Evolutionary conservation across 1,139 yeast genomes (phyloP).

Genomic region (Geotrichum australiense): DNA sequence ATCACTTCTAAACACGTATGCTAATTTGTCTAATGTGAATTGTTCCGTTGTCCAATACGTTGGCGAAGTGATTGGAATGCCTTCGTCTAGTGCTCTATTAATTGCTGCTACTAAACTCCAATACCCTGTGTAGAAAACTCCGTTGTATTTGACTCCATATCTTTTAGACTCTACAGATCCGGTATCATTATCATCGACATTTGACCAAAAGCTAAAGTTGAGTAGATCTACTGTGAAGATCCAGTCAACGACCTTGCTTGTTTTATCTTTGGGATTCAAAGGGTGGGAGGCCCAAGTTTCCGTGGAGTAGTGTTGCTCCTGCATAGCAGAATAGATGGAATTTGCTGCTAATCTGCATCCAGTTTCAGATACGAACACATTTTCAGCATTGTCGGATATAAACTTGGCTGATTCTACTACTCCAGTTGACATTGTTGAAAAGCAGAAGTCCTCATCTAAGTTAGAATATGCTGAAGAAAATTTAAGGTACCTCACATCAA

Average conservation of each 20-base stretch:
- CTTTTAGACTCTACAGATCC: constrained; percentile 31
- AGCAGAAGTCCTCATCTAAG: too few species aligned
- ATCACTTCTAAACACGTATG: constrained; percentile 30
- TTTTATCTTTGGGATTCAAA: constrained; percentile 31
- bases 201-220: constrained; percentile 41
- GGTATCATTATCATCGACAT: constrained; percentile 31
- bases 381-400: constrained; percentile 12
- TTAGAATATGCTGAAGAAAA: not conserved
- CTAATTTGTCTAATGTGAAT: constrained; percentile 26
- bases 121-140: constrained; percentile 37
- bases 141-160: constrained; percentile 34
- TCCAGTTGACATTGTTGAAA: constrained; percentile 11
- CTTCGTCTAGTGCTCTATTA: constrained; percentile 37
- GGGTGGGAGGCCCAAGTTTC: constrained; percentile 35
- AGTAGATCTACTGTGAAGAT: constrained; percentile 38
- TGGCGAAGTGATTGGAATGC: constrained; percentile 36
- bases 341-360: constrained; percentile 31
- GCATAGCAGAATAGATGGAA: constrained; percentile 29
- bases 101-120: constrained; percentile 41
- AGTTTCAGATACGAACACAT: constrained; percentile 14
- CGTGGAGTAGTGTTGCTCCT: constrained; percentile 29
- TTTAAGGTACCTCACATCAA: not conserved
- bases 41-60: constrained; percentile 30
- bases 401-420: constrained; percentile 16
- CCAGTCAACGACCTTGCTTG: constrained; percentile 34